These are phyloP conservation scores for Alternaria rosae DNA, from an alignment of 2,329 filamentous ascomycete genomes.

Conservation along the genomic window DNA sequence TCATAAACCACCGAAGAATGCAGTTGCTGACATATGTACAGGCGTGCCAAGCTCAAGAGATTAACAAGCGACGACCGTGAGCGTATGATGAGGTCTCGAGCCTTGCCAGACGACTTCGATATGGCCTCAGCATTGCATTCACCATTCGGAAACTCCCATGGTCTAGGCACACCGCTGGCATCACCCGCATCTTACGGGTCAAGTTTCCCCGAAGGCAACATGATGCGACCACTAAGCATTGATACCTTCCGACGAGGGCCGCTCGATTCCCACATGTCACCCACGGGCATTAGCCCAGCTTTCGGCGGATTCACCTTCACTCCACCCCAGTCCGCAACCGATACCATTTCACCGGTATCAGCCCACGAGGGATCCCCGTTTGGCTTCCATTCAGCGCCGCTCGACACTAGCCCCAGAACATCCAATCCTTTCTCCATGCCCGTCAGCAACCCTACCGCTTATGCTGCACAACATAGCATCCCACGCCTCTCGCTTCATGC, in stretches of 20 bases:
- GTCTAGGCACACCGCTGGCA: constrained; percentile 58
- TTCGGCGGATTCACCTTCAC: constrained; percentile 73
- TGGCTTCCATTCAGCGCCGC: constrained; percentile 46
- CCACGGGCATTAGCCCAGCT: constrained; percentile 70
- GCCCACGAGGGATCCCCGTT: constrained; percentile 52
- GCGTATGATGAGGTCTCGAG: constrained; percentile 66
- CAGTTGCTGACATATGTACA: constrained; percentile 39
- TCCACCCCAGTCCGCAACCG: constrained; percentile 60
- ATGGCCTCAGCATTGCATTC: constrained; percentile 66
- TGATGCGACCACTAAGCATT: constrained; percentile 72
- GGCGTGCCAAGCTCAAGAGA: constrained; percentile 68
- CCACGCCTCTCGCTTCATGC: constrained; percentile 54
- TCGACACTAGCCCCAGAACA: constrained; percentile 48
- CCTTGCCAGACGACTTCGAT: constrained; percentile 66
- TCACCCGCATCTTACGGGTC: constrained; percentile 54
- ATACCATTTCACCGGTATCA: constrained; percentile 56
- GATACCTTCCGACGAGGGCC: constrained; percentile 71
- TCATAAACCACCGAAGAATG: not conserved
- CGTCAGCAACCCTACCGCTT: constrained; percentile 40
- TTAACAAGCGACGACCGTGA: constrained; percentile 68
- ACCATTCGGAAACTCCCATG: constrained; percentile 56
- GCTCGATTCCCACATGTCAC: constrained; percentile 71
- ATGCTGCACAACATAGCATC: constrained; percentile 50
- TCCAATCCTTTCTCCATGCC: constrained; percentile 52
- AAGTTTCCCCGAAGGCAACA: constrained; percentile 60